These are phyloP conservation scores for Fusarium concolor DNA, from an alignment of 2,329 filamentous ascomycete genomes.

Conservation along the genomic window DNA sequence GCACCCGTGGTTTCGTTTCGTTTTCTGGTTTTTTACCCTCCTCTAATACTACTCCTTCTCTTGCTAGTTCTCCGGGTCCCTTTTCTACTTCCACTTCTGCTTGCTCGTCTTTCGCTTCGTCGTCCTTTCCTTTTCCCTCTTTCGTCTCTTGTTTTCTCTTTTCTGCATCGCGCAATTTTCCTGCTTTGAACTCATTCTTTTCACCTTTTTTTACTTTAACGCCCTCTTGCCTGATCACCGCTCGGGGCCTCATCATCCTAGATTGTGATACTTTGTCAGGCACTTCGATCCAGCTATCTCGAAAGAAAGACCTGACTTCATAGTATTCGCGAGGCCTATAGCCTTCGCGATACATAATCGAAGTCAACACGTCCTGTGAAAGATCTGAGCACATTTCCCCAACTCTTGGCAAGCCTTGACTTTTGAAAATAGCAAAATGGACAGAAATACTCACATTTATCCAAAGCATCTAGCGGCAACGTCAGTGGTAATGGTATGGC, in stretches of 20 bases:
- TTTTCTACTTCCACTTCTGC: too few species aligned
- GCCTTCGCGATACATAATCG: background rate
- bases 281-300: constrained; percentile 8
- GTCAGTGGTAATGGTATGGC: too few species aligned
- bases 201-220: too few species aligned
- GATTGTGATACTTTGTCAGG: constrained; percentile 1
- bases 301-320: background rate
- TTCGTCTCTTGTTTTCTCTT: background rate
- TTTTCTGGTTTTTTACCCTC: background rate
- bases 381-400: background rate
- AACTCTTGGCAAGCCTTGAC: too few species aligned
- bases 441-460: constrained; percentile 8
- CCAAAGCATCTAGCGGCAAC: constrained; percentile 1
- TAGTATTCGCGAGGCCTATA: background rate
- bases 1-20: too few species aligned
- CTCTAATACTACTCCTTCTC: too few species aligned
- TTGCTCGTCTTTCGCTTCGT: background rate
- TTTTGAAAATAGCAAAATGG: background rate
- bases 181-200: background rate
- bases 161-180: too few species aligned
- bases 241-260: constrained; percentile 8
- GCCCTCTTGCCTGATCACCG: background rate
- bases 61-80: too few species aligned
- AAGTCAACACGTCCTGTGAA: background rate
- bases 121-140: background rate